Percentiles rank a stretch among this genome's conserved stretches.
Evolutionary conservation across 116 monocot genomes (phyloP).

Genomic region (Iris pallida): DNA sequence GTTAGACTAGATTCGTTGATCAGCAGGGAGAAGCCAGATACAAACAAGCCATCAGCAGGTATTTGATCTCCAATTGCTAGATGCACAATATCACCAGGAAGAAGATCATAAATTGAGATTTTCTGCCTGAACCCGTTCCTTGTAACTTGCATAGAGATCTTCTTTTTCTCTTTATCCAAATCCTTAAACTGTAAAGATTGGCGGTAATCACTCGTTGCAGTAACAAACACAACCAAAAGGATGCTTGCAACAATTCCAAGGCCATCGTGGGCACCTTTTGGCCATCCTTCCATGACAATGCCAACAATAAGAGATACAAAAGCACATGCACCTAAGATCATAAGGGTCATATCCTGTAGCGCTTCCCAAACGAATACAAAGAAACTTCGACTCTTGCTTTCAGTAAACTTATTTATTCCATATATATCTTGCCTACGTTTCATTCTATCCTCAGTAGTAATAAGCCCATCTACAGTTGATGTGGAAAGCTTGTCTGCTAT

Average conservation of each 20-base stretch:
- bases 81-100: conserved; percentile 81
- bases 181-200: conserved; percentile 79
- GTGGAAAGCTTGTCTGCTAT: conserved; percentile 53
- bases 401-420: conserved; percentile 53
- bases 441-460: conserved; percentile 22
- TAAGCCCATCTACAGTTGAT: conserved; percentile 30
- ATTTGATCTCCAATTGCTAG: conserved; percentile 72
- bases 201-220: conserved; percentile 67
- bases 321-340: conserved; percentile 42
- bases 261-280: conserved; percentile 61
- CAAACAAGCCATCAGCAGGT: conserved; percentile 69
- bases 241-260: conserved; percentile 63
- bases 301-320: conserved; percentile 51
- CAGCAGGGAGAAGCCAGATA: conserved; percentile 59
- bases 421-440: conserved; percentile 37
- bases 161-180: conserved; percentile 83
- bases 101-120: conserved; percentile 62
- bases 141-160: conserved; percentile 62
- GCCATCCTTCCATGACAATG: conserved; percentile 58
- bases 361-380: conserved; percentile 65
- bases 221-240: conserved; percentile 61
- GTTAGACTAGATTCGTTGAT: conserved; percentile 73
- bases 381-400: conserved; percentile 31
- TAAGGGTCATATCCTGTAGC: conserved; percentile 46
- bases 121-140: conserved; percentile 64